Percentiles rank a stretch among this genome's conserved stretches.
Conservation (phyloP, 345 rosid species). For the Pelargonium nanum region DNA sequence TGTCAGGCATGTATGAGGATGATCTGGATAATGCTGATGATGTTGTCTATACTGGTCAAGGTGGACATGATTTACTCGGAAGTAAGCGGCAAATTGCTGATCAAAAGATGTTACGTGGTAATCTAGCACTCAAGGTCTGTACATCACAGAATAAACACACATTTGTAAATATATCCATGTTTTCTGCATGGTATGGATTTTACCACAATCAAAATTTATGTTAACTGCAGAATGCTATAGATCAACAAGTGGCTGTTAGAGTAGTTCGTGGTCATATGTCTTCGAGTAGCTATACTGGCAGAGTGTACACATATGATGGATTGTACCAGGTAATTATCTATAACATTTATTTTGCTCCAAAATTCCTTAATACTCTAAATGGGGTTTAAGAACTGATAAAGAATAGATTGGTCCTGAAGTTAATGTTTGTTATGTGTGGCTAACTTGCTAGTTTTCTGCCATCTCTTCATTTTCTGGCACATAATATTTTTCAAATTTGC, state of each 20-base stretch:
- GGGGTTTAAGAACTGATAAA: neutral
- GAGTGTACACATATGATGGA: conserved; percentile 83
- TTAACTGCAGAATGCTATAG: conserved; percentile 56
- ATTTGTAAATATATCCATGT: too few species aligned
- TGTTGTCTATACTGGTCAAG: conserved; percentile 86
- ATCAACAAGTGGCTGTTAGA: conserved; percentile 55
- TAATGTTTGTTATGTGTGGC: too few species aligned
- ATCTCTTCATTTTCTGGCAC: too few species aligned
- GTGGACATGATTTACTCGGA: conserved; percentile 77
- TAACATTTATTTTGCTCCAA: too few species aligned
- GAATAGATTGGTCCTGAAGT: too few species aligned
- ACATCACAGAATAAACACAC: too few species aligned
- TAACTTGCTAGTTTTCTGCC: too few species aligned
- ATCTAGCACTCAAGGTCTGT: conserved; percentile 83
- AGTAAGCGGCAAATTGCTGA: conserved; percentile 73
- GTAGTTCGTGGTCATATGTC: conserved; percentile 78
- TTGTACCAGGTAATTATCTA: conserved; percentile 53
- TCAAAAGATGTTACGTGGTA: conserved; percentile 65
- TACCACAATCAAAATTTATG: neutral
- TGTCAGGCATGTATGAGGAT: conserved; percentile 96
- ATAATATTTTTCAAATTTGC: too few species aligned
- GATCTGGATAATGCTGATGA: conserved; percentile 91
- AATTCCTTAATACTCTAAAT: too few species aligned
- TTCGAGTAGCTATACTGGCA: conserved; percentile 54
- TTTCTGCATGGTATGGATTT: neutral